Percentiles rank a stretch among this genome's conserved stretches.
These are phyloP conservation scores for Ilyonectria destructans DNA, from an alignment of 2,329 filamentous ascomycete species.

Conservation along the genomic window DNA sequence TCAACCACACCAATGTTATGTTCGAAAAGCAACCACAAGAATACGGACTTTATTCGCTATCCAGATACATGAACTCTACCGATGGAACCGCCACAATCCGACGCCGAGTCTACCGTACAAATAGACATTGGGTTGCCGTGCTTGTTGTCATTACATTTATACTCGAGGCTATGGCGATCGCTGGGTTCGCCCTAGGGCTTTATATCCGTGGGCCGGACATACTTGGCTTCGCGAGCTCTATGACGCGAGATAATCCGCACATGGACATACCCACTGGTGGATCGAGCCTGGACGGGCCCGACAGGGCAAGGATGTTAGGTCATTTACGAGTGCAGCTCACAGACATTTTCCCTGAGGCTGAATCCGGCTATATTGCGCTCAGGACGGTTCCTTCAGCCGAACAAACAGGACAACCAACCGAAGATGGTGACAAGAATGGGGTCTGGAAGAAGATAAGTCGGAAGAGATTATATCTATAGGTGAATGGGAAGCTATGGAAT, in stretches of 20 bases:
- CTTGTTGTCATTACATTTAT: conserved; percentile 20
- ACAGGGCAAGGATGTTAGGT: conserved; percentile 17
- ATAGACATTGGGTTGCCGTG: conserved; percentile 15
- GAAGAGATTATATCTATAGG: too few species aligned
- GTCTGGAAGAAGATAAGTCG: too few species aligned
- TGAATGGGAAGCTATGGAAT: too few species aligned
- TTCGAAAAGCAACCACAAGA: not conserved
- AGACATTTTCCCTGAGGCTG: conserved; percentile 13
- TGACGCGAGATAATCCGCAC: conserved; percentile 31
- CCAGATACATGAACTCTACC: conserved; percentile 1
- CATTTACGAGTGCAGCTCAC: conserved; percentile 25
- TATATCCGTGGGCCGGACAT: conserved; percentile 32
- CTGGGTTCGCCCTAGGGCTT: not conserved
- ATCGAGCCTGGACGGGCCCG: conserved; percentile 19
- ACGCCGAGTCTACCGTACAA: conserved; percentile 6
- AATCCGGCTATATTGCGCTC: conserved; percentile 26
- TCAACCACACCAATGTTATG: not conserved
- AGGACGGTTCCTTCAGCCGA: too few species aligned
- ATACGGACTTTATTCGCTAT: not conserved
- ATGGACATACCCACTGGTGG: conserved; percentile 24
- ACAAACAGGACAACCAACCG: too few species aligned
- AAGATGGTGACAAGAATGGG: too few species aligned
- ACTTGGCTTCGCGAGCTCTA: conserved; percentile 31
- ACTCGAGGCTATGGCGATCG: conserved; percentile 16
- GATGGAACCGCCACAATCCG: not conserved